Conservation (phyloP, 2,329 filamentous ascomycete genomes). For the Penicillium sp. region DNA sequence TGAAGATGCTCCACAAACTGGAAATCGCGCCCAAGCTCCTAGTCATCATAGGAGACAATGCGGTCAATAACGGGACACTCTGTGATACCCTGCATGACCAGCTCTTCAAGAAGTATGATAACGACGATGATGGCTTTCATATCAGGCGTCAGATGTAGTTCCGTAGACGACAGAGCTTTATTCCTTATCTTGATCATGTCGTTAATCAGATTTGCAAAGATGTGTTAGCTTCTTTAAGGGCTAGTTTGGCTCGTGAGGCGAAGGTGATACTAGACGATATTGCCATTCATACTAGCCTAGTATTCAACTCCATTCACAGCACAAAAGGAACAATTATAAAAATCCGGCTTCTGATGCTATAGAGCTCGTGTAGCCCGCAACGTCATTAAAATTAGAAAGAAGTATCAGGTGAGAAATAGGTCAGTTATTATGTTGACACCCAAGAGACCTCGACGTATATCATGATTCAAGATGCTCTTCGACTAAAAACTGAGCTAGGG, state of each 20-base stretch:
- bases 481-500: slow-evolving; percentile 9
- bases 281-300: neutral
- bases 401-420: slow-evolving; percentile 7
- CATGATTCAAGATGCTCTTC: slow-evolving; percentile 13
- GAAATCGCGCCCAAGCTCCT: slow-evolving; percentile 17
- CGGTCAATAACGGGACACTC: slow-evolving; percentile 16
- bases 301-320: slow-evolving; percentile 7
- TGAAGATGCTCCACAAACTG: slow-evolving; percentile 12
- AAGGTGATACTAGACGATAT: slow-evolving; percentile 11
- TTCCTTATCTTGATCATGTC: slow-evolving; percentile 17
- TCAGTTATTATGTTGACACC: slow-evolving; percentile 19
- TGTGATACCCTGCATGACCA: slow-evolving; percentile 7
- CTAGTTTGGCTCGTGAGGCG: slow-evolving; percentile 13
- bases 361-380: slow-evolving; percentile 17
- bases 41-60: slow-evolving; percentile 20
- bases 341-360: slow-evolving; percentile 15
- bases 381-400: slow-evolving; percentile 17
- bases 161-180: slow-evolving; percentile 15
- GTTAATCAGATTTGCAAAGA: slow-evolving; percentile 22
- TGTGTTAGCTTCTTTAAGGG: slow-evolving; percentile 14
- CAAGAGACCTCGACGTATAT: slow-evolving; percentile 12
- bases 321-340: slow-evolving; percentile 12
- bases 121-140: slow-evolving; percentile 5
- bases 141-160: slow-evolving; percentile 3
- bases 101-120: slow-evolving; percentile 10